These are phyloP conservation scores for Orbilia javanica DNA, from an alignment of 2,329 filamentous ascomycete species.

Conservation along the genomic window DNA sequence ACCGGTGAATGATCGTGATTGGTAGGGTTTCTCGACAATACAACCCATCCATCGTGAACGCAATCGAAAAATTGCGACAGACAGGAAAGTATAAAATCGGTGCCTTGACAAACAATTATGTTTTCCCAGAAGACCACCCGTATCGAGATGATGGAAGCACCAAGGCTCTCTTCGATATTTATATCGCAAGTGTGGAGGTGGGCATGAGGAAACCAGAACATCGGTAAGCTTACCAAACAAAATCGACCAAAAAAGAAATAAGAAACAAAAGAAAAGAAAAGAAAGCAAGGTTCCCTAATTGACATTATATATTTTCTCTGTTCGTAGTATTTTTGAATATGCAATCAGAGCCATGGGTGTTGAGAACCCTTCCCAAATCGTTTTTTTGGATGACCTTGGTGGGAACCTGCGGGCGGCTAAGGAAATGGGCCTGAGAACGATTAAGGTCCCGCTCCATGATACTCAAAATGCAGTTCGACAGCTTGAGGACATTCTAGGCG, in stretches of 20 bases:
- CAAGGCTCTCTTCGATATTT: conserved; percentile 81
- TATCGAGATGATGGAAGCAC: conserved; percentile 72
- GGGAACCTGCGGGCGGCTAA: conserved; percentile 86
- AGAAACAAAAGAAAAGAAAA: not conserved
- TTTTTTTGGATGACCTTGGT: conserved; percentile 95
- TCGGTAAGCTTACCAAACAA: conserved; percentile 62
- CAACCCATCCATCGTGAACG: conserved; percentile 91
- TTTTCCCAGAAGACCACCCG: conserved; percentile 81
- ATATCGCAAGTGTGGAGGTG: conserved; percentile 86
- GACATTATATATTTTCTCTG: not conserved
- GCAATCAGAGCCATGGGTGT: conserved; percentile 73
- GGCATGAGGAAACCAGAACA: conserved; percentile 89
- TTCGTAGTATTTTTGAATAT: conserved; percentile 79
- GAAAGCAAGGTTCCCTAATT: not conserved
- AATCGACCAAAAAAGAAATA: not conserved
- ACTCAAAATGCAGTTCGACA: conserved; percentile 84
- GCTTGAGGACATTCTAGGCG: conserved; percentile 73
- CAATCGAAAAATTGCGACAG: conserved; percentile 76
- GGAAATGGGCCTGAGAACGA: conserved; percentile 79
- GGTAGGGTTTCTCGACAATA: conserved; percentile 51
- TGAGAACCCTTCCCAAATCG: conserved; percentile 74
- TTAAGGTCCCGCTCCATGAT: conserved; percentile 85
- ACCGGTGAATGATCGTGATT: conserved; percentile 20
- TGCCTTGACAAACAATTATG: conserved; percentile 89
- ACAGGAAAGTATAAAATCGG: conserved; percentile 73